These are phyloP conservation scores for Apiospora phragmitis DNA, from an alignment of 2,329 filamentous ascomycete genomes.

Conservation along the genomic window DNA sequence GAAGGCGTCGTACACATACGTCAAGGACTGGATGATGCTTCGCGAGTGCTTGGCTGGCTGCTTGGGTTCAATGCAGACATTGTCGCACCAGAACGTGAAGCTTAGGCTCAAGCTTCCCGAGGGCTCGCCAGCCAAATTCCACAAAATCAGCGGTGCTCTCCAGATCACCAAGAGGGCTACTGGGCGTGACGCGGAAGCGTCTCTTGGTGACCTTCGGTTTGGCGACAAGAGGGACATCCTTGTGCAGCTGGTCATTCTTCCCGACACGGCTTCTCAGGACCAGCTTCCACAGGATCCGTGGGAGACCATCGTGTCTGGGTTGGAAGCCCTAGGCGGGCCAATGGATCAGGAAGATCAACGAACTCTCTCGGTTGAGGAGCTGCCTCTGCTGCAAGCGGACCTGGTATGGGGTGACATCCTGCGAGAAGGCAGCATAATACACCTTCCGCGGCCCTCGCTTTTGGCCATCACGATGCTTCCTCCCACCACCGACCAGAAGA, in stretches of 20 bases:
- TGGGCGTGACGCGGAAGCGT: constrained; percentile 89
- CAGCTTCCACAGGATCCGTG: constrained; percentile 89
- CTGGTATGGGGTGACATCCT: constrained; percentile 92
- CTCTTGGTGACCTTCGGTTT: constrained; percentile 87
- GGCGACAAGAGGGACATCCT: constrained; percentile 93
- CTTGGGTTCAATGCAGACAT: constrained; percentile 85
- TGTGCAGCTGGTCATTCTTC: constrained; percentile 88
- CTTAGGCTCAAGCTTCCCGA: constrained; percentile 91
- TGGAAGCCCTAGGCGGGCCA: constrained; percentile 89
- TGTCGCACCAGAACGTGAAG: constrained; percentile 98
- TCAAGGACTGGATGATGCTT: constrained; percentile 99
- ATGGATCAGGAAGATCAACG: constrained; percentile 85
- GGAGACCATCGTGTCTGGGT: constrained; percentile 94
- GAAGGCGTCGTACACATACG: constrained; percentile 96
- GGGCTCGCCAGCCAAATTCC: constrained; percentile 95
- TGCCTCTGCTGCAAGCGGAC: constrained; percentile 93
- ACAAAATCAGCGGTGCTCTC: constrained; percentile 95
- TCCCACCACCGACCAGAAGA: constrained; percentile 61
- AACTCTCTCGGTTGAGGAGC: constrained; percentile 84
- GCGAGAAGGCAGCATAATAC: constrained; percentile 80
- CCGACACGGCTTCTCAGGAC: constrained; percentile 81
- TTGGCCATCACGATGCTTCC: constrained; percentile 96
- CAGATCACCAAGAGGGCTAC: constrained; percentile 96
- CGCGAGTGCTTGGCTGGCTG: constrained; percentile 94
- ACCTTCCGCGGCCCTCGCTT: constrained; percentile 85